Evolutionary conservation across 108 stramenopile species (phyloP).

Genomic region (Skeletonema grethae): DNA sequence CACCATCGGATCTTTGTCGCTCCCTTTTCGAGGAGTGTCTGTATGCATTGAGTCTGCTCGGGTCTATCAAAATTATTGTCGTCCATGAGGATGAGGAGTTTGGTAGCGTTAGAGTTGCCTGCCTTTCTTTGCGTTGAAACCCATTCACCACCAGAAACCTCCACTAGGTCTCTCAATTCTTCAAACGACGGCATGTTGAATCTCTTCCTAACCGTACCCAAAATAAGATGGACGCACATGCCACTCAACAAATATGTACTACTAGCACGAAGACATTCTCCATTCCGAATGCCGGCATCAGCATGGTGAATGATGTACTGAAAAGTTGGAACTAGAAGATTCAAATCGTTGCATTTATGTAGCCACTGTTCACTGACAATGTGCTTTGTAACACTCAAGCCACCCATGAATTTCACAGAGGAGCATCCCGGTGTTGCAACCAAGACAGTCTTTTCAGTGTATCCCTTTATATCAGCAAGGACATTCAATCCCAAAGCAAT

Average conservation of each 20-base stretch:
- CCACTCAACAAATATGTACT: neutral
- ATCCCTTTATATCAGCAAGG: neutral
- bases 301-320: neutral
- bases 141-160: neutral
- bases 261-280: neutral
- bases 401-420: neutral
- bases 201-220: neutral
- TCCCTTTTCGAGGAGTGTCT: neutral
- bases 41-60: neutral
- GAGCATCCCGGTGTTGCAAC: neutral
- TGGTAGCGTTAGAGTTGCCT: neutral
- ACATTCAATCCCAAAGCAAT: no score
- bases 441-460: neutral
- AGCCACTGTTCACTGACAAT: neutral
- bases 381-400: neutral
- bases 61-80: neutral
- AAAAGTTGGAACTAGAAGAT: neutral
- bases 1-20: neutral
- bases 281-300: neutral
- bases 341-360: neutral
- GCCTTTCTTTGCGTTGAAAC: neutral
- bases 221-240: neutral
- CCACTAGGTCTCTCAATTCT: neutral
- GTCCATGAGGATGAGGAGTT: neutral
- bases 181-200: neutral